Evolutionary conservation across 1,284 basidiomycete genomes (phyloP), one percentile per base, ranked within the genome.

Genomic region (Moesziomyces sp.): DNA sequence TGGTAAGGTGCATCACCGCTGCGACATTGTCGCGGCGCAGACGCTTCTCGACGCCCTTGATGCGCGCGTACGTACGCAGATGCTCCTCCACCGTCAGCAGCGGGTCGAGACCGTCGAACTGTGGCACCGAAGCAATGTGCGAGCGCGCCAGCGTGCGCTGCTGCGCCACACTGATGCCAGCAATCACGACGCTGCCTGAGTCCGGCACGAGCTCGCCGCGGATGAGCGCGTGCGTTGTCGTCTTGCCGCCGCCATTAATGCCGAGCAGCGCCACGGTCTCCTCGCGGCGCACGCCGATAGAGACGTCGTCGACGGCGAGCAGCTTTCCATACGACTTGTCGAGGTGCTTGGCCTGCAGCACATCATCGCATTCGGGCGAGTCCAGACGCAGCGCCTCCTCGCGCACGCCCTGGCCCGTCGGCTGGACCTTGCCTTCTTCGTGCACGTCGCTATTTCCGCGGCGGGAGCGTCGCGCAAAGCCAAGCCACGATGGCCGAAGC

Each of bases 101-200:
- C 6, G 88, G 86, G 69, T 93, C 92, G 60, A 93, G 91, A 0
- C 92, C 91, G 5, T 91, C 92, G 84, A 92, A 91, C 74, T 93
- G 92, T 0, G 91, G 92, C 3, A 67, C 64, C 0, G 53, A 57
- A 79, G 58, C 58, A 19, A 74, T 56, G 55, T 69, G 53, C 8
- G 57, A 64, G 26, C 60, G 50, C 26, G 71, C 71, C 1, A 74
- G 51, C 8, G 59, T 74, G 6, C 66, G 57, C 10, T 70, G 52
- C 38, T 55, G 48, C 3, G 52, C 56, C 13, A 69, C 65, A 13
- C 53, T 46, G 24, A 60, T 65, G 35, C 66, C 66, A 11, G 59
- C 52, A 19, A 74, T 69, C 21, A 52, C 59, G n/a, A 74, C 65
- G 19, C 49, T 57, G 33, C 71, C 71, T 0, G 54, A 38, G 26